phyloP scores from a whole-genome alignment of 805 yeast genomes.

The Yarrowia sp. region DNA sequence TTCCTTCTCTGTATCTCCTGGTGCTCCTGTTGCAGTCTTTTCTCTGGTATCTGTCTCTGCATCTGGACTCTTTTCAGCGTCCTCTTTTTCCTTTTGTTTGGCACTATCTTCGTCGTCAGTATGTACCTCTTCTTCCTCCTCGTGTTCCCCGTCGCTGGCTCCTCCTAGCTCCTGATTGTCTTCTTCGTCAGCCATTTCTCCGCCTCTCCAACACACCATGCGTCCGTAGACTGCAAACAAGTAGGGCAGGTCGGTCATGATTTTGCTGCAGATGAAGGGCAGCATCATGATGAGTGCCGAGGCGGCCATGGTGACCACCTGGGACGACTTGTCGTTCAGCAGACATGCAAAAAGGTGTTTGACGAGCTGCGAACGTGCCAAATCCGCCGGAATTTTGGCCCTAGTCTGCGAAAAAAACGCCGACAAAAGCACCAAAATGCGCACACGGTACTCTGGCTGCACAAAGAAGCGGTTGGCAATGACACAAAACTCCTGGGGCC shows the following conservation, averaged over 20 bases:
- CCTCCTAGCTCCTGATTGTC: background rate
- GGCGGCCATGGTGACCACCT: constrained; percentile 41
- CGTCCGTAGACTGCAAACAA: constrained; percentile 47
- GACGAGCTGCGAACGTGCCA: constrained; percentile 21
- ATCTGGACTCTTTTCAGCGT: background rate
- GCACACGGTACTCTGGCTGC: constrained; percentile 40
- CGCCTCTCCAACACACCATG: constrained; percentile 41
- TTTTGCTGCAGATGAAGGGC: constrained; percentile 44
- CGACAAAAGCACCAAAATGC: constrained; percentile 42
- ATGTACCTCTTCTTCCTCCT: constrained; percentile 25
- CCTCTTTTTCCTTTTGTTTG: constrained; percentile 19
- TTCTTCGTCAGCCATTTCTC: constrained; percentile 26
- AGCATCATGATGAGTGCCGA: constrained; percentile 43
- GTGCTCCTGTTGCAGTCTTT: too few species aligned
- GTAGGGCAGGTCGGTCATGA: constrained; percentile 39
- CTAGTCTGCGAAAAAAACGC: constrained; percentile 34
- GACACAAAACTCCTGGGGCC: constrained; percentile 41
- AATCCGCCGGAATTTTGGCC: constrained; percentile 16
- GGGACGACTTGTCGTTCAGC: constrained; percentile 43
- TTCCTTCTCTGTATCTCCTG: background rate
- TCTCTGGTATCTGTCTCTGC: too few species aligned
- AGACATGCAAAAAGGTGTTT: constrained; percentile 41
- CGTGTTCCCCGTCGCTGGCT: background rate
- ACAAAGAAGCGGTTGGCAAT: constrained; percentile 41
- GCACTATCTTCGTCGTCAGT: constrained; percentile 26